phyloP scores from a whole-genome alignment of 2,329 filamentous ascomycete species.

The Eutypa lata region DNA sequence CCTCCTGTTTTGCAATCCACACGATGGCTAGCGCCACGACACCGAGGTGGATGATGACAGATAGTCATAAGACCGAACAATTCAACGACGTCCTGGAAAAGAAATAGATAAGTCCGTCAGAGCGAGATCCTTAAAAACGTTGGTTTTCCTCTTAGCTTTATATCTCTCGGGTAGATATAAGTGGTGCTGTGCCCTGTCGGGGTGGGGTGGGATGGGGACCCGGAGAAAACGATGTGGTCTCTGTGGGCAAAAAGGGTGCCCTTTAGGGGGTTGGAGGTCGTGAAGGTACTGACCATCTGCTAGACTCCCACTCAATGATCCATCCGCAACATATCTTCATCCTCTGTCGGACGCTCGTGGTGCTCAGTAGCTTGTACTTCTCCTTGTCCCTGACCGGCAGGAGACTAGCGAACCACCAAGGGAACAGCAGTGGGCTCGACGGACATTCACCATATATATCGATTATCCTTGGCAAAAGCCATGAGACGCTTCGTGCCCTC shows the following conservation, averaged over 20 bases:
- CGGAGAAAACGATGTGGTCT: background rate
- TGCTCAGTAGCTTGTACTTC: conserved; percentile 73
- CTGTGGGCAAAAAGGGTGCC: background rate
- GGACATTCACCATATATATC: conserved; percentile 76
- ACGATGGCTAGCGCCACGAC: background rate
- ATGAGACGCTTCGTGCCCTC: conserved; percentile 65
- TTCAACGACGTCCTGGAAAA: conserved; percentile 20
- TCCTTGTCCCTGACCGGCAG: conserved; percentile 74
- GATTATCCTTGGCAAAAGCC: conserved; percentile 71
- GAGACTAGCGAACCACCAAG: conserved; percentile 87
- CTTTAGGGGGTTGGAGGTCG: background rate
- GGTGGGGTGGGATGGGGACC: too few relatives aligned
- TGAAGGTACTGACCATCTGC: conserved; percentile 63
- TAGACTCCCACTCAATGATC: conserved; percentile 70
- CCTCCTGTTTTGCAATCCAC: background rate
- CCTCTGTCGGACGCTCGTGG: conserved; percentile 73
- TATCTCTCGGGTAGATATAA: too few relatives aligned
- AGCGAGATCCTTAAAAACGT: conserved; percentile 8
- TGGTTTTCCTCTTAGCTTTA: conserved; percentile 3
- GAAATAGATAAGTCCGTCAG: conserved; percentile 16
- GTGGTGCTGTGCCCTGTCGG: too few relatives aligned
- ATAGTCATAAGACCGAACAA: conserved; percentile 22
- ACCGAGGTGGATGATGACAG: conserved; percentile 1
- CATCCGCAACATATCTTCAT: conserved; percentile 80
- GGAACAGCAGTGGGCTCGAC: conserved; percentile 71